Percentiles rank a stretch among this genome's conserved stretches.
Conservation (phyloP, 805 yeast species). For the Kazachstania kunashirensis region DNA sequence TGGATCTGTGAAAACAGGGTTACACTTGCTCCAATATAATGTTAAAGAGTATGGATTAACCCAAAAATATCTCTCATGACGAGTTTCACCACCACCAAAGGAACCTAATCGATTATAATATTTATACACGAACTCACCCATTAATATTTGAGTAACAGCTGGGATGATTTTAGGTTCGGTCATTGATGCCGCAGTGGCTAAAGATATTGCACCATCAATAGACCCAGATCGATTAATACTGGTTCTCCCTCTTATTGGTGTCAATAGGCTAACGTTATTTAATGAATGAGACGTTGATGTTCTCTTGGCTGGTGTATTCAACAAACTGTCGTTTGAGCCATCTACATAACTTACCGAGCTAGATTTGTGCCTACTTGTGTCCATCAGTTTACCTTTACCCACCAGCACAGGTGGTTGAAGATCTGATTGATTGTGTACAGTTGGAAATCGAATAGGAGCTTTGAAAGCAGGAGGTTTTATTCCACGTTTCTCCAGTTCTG, state of each 20-base stretch:
- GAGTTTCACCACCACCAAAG: constrained; percentile 57
- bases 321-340: no score
- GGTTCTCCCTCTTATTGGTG: neutral
- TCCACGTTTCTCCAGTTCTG: constrained; percentile 43
- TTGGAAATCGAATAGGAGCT: neutral
- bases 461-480: constrained; percentile 10
- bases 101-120: constrained; percentile 74
- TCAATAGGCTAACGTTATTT: no score
- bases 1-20: constrained; percentile 68
- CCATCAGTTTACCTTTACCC: neutral
- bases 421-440: neutral
- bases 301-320: neutral
- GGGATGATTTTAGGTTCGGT: constrained; percentile 47
- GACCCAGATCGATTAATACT: constrained; percentile 10
- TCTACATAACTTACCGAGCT: neutral
- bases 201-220: constrained; percentile 30
- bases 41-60: constrained; percentile 89
- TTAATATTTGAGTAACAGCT: constrained; percentile 82
- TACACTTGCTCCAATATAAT: constrained; percentile 76
- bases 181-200: constrained; percentile 51
- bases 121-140: constrained; percentile 84
- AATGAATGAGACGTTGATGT: neutral
- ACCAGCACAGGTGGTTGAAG: neutral
- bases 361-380: no score
- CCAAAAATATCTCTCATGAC: constrained; percentile 94